Conservation (phyloP, 169 alveolate genomes). For the Eimeria nieschulzi region DNA sequence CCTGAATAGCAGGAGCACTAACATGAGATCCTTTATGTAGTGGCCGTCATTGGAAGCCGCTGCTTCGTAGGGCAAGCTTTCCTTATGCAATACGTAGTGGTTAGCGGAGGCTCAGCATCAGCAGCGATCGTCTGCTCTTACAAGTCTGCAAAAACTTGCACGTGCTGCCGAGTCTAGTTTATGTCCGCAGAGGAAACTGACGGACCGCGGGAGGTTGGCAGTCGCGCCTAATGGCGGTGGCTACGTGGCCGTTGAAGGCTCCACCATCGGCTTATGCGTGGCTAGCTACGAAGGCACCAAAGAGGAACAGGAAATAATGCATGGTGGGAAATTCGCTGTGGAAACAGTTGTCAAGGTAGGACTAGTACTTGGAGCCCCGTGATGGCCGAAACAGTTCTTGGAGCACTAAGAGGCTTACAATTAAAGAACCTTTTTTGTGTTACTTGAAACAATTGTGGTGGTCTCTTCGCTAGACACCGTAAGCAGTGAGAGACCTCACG, state of each 20-base stretch:
- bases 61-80: background rate
- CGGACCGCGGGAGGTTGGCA: conserved; percentile 49
- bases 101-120: background rate
- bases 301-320: conserved; percentile 46
- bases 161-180: background rate
- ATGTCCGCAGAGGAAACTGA: conserved; percentile 45
- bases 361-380: too few species aligned
- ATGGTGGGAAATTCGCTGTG: conserved; percentile 41
- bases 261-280: conserved; percentile 65
- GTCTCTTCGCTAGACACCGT: too few species aligned
- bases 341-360: conserved; percentile 57
- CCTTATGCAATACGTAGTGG: background rate
- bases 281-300: conserved; percentile 73
- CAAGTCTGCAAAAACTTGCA: background rate
- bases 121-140: background rate
- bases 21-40: background rate
- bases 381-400: too few species aligned
- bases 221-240: conserved; percentile 19
- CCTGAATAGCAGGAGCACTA: background rate
- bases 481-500: too few species aligned
- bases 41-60: background rate
- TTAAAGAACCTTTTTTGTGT: too few species aligned
- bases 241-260: conserved; percentile 55
- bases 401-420: too few species aligned
- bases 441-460: too few species aligned